Evolutionary conservation across 306 rosid species (phyloP), one percentile per base, ranked within the genome.

Genomic region (Trifolium pratense): DNA sequence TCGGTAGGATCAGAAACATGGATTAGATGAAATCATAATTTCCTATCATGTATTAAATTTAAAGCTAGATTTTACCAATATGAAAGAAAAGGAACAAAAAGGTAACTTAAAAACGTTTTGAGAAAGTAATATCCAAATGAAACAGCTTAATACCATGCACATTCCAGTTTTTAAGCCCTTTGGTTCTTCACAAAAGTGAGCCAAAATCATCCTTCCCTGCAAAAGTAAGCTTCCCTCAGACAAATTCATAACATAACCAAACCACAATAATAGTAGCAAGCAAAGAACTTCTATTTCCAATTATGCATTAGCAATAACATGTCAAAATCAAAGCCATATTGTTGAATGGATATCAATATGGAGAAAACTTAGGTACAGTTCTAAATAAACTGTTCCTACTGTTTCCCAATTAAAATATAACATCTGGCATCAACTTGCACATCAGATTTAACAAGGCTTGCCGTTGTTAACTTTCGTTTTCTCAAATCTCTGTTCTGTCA

Each of bases 161-260:
- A 94, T 91, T 75, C 96, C 97, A 72, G 97, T 94, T 90, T 94
- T 94, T 87, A 94, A 73, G 75, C 97, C 99, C 86, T 90, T 94
- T 16, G 99, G 97, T 86, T 94, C 99, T 80, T 94, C 99, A 71
- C 99, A 94, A 76, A 94, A 81, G 86, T 94, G 99, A 66, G 97
- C 84, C 78, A 94, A 87, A 81, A 94, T 90, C 97, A 94, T 79
- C 82, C 99, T 87, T 78, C 99, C 97, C 97, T 94, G 96, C 82
- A 79, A 88, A 83, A 84, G 76, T 52, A 81, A 78, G 70, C 66
- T 64, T 36, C 46, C 79, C 46, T 82, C 70, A 80, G 66, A 65
- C 53, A 68, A 26, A 66, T 25, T 53, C 45, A 25, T 59, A 43
- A 57, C 20, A 68, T 20, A 56, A 56, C 61, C 34, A 10, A 23